These are phyloP conservation scores for Blastobotrys indianensis DNA, from an alignment of 1,139 yeast genomes.

Conservation along the genomic window DNA sequence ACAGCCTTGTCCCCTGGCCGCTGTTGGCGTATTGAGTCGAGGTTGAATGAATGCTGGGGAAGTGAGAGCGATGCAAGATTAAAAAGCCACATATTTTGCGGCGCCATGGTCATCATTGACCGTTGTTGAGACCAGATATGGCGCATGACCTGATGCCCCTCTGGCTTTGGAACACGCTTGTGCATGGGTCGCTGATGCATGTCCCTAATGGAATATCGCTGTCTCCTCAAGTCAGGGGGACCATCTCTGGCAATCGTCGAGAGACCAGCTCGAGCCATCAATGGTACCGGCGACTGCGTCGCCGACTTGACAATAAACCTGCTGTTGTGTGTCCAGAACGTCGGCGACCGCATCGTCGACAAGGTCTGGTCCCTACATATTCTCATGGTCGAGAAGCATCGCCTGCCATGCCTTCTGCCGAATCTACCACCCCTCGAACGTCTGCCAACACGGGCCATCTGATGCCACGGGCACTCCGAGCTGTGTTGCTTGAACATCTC, in stretches of 20 bases:
- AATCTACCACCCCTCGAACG: not conserved
- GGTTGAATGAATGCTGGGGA: too few relatives aligned
- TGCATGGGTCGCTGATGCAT: not conserved
- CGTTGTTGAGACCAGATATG: not conserved
- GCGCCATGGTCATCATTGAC: too few relatives aligned
- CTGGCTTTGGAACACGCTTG: not conserved
- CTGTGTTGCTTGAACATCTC: not conserved
- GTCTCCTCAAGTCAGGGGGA: not conserved
- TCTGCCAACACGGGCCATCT: not conserved
- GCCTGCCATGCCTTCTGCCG: constrained; percentile 1
- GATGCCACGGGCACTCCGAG: not conserved
- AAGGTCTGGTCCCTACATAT: constrained; percentile 1
- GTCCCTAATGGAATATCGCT: not conserved
- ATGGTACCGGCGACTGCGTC: not conserved
- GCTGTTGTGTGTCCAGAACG: constrained; percentile 7
- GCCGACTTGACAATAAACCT: not conserved
- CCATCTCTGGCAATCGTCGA: constrained; percentile 1
- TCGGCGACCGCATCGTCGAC: constrained; percentile 2
- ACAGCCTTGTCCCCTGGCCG: not conserved
- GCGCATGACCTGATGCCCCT: not conserved
- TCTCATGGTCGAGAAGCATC: constrained; percentile 6
- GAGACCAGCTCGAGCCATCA: constrained; percentile 8
- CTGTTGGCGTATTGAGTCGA: too few relatives aligned
- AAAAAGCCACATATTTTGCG: too few relatives aligned
- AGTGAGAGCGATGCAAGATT: too few relatives aligned